These are phyloP conservation scores for Glebionis coronaria DNA, from an alignment of 129 eudicot species.

Conservation along the genomic window DNA sequence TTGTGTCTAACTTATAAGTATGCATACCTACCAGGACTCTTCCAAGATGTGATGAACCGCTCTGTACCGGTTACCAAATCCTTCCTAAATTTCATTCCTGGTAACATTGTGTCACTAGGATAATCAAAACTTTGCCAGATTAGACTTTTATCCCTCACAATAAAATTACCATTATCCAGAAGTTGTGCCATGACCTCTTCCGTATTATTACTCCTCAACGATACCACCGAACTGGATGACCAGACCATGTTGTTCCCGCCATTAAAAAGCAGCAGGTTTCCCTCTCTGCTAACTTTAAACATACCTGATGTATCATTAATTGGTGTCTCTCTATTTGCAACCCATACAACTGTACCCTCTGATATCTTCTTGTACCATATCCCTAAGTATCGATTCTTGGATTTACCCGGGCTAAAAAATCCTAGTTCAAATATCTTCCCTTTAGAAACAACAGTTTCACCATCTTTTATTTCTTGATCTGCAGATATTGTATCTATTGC, in stretches of 20 bases:
- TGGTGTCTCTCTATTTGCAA: conserved; percentile 32
- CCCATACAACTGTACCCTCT: conserved; percentile 18
- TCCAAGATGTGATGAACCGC: conserved; percentile 28
- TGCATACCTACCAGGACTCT: conserved; percentile 30
- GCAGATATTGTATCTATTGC: conserved; percentile 16
- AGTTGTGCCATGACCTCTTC: conserved; percentile 12
- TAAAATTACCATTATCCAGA: conserved; percentile 26
- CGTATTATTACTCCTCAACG: not conserved
- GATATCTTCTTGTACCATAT: conserved; percentile 29
- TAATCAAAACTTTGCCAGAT: conserved; percentile 40
- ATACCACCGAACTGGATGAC: conserved; percentile 23
- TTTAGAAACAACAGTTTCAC: conserved; percentile 7
- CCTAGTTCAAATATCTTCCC: conserved; percentile 25
- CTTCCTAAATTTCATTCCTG: conserved; percentile 33
- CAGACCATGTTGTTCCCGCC: conserved; percentile 12
- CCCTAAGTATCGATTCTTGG: conserved; percentile 19
- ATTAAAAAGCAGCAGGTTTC: conserved; percentile 4
- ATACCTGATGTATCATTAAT: conserved; percentile 10
- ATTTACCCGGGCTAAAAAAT: conserved; percentile 23
- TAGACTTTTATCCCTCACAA: not conserved
- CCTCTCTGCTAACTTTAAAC: conserved; percentile 6
- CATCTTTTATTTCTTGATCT: conserved; percentile 21
- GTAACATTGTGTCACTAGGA: conserved; percentile 20
- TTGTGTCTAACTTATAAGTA: not conserved
- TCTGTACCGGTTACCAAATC: conserved; percentile 21